phyloP scores from a whole-genome alignment of 768 basidiomycete genomes.

The Boletus reticuloceps region DNA sequence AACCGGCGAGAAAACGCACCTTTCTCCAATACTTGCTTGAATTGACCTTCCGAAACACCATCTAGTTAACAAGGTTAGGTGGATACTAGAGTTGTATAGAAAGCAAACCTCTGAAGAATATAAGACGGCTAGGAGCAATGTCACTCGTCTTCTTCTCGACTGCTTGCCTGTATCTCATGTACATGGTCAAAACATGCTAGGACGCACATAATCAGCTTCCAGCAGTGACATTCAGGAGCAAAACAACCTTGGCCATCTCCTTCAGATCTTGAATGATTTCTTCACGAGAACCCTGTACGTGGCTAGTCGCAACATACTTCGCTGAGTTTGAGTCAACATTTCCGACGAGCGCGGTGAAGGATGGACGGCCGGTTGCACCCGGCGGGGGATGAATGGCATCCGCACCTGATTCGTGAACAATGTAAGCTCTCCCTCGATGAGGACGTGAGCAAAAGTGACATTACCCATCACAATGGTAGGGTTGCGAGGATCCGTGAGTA shows the following conservation, averaged over 20 bases:
- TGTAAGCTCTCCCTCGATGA: neutral
- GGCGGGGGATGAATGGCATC: slow-evolving; percentile 85
- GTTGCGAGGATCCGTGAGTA: slow-evolving; percentile 64
- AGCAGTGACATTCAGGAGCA: neutral
- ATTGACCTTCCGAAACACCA: slow-evolving; percentile 58
- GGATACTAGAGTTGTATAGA: neutral
- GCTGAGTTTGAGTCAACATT: slow-evolving; percentile 75
- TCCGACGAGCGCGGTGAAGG: slow-evolving; percentile 77
- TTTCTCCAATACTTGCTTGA: slow-evolving; percentile 44
- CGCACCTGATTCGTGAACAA: slow-evolving; percentile 46
- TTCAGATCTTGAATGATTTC: slow-evolving; percentile 77
- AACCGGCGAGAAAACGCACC: slow-evolving; percentile 39
- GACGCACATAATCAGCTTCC: slow-evolving; percentile 9
- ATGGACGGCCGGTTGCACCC: slow-evolving; percentile 74
- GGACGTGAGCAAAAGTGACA: neutral
- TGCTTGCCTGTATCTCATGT: slow-evolving; percentile 53
- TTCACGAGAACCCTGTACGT: slow-evolving; percentile 63
- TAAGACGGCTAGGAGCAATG: slow-evolving; percentile 60
- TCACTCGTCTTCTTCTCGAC: slow-evolving; percentile 48
- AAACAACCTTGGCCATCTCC: slow-evolving; percentile 56
- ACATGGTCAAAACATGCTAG: slow-evolving; percentile 55
- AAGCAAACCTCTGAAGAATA: slow-evolving; percentile 69
- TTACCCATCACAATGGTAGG: slow-evolving; percentile 81
- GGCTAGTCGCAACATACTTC: slow-evolving; percentile 63
- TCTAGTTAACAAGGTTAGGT: slow-evolving; percentile 30